Evolutionary conservation across 176 grass and related monocot genomes (phyloP).

Genomic region (Oryza officinalis): DNA sequence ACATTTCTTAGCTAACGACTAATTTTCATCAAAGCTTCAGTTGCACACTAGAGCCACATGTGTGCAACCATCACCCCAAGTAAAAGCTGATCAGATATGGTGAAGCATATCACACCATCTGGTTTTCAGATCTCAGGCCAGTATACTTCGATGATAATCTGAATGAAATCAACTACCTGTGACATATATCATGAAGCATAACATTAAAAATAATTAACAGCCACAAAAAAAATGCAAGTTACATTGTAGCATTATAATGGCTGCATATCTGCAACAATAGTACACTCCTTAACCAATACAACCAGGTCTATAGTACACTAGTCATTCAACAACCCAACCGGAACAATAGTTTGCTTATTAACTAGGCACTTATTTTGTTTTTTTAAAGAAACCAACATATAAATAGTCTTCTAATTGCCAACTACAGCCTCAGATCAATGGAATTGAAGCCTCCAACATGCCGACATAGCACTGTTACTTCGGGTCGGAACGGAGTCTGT

Average conservation of each 20-base stretch:
- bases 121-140: not conserved
- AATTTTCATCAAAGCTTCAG: conserved; percentile 22
- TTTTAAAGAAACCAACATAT: conserved; percentile 10
- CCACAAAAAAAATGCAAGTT: not conserved
- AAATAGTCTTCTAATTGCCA: conserved; percentile 35
- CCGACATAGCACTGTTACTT: conserved; percentile 21
- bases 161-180: not conserved
- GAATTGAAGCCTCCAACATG: not conserved
- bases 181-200: not conserved
- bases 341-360: conserved; percentile 1
- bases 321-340: conserved; percentile 14
- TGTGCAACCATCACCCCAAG: conserved; percentile 13
- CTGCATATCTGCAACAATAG: not conserved
- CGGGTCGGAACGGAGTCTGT: conserved; percentile 14
- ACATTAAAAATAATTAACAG: not conserved
- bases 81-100: conserved; percentile 24
- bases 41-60: conserved; percentile 38
- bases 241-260: not conserved
- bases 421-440: not conserved
- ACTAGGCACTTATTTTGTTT: conserved; percentile 29
- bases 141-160: not conserved
- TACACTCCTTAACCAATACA: conserved; percentile 11
- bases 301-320: not conserved
- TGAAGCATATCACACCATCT: not conserved
- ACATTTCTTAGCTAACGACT: not conserved